Evolutionary conservation across 768 basidiomycete species (phyloP), one percentile per base, ranked within the genome.

Genomic region (Naganishia friedmannii): DNA sequence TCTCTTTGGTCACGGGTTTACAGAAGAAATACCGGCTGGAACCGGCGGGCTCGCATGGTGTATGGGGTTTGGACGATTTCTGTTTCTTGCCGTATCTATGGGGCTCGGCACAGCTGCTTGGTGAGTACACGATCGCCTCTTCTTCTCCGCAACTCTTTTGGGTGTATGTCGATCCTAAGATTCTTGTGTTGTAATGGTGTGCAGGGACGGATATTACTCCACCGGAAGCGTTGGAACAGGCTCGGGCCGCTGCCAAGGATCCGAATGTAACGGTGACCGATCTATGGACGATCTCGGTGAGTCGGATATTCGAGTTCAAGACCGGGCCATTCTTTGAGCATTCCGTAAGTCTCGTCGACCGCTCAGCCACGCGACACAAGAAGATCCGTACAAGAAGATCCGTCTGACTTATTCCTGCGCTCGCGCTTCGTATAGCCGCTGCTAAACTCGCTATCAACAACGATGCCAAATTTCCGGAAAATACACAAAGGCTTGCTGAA

Each of bases 31-130:
- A 99, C 78, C 97, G 94, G 93, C 86, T 97, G 0, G 95, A 99
- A 79, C 94, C 95, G 3, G 95, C 95, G 8, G 94, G 95, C n/a
- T 98, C 96, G 1, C 95, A 98, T 78, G 95, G 95, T 0, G 95
- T 97, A 0, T 98, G 94, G 91, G 95, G 95, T 1, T 83, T 98
- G 67, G 93, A 96, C 75, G 93, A 97, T 76, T 99, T 97, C 76
- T 93, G 96, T 75, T 99, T 96, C 82, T 84, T 94, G 19, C 94
- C 90, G 0, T 97, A 93, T 83, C 69, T 82, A 5, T 81, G 77
- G 74, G 81, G 81, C 7, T 72, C 72, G 7, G 81, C 77, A 1
- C 81, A 81, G 55, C 85, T 97, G 1, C 70, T 79, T 3, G 74
- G 80, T 77, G 60, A 57, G 74, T 73, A 42, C 57, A 23, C 67